Evolutionary conservation across 2,329 filamentous ascomycete genomes (phyloP).

Genomic region (Aureobasidium mangrovei): DNA sequence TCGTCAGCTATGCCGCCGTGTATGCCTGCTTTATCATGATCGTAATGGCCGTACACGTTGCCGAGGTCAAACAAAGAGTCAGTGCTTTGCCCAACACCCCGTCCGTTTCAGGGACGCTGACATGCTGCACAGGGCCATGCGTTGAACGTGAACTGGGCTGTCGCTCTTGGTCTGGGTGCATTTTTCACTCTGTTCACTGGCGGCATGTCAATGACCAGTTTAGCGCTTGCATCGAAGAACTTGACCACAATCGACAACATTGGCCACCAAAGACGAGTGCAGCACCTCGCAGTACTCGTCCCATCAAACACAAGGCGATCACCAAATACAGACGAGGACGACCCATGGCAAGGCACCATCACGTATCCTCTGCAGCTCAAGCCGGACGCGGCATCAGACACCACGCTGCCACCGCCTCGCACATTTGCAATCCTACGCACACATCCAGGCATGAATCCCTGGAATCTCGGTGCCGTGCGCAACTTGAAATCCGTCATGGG

Average conservation of each 20-base stretch:
- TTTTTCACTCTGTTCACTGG: conserved; percentile 75
- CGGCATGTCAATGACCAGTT: conserved; percentile 66
- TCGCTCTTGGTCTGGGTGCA: conserved; percentile 54
- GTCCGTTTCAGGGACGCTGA: neutral
- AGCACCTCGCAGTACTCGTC: conserved; percentile 69
- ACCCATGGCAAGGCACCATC: conserved; percentile 37
- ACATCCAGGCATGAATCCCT: conserved; percentile 70
- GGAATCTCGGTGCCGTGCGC: conserved; percentile 59
- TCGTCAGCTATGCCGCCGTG: conserved; percentile 62
- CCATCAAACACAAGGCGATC: neutral
- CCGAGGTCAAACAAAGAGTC: conserved; percentile 43
- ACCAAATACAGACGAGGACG: neutral
- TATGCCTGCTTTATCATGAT: conserved; percentile 59
- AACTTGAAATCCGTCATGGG: conserved; percentile 84
- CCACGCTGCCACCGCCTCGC: conserved; percentile 33
- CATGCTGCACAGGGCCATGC: neutral
- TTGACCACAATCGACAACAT: conserved; percentile 79
- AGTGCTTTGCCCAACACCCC: conserved; percentile 17
- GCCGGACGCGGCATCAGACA: conserved; percentile 19
- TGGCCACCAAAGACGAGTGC: conserved; percentile 50
- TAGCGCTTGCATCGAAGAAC: conserved; percentile 63
- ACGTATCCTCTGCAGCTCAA: conserved; percentile 47
- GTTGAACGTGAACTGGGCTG: conserved; percentile 55
- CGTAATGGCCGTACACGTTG: conserved; percentile 55
- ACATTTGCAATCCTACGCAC: conserved; percentile 75